These are phyloP conservation scores for Kluyveromyces wickerhamii DNA, from an alignment of 805 yeast genomes.

Conservation along the genomic window DNA sequence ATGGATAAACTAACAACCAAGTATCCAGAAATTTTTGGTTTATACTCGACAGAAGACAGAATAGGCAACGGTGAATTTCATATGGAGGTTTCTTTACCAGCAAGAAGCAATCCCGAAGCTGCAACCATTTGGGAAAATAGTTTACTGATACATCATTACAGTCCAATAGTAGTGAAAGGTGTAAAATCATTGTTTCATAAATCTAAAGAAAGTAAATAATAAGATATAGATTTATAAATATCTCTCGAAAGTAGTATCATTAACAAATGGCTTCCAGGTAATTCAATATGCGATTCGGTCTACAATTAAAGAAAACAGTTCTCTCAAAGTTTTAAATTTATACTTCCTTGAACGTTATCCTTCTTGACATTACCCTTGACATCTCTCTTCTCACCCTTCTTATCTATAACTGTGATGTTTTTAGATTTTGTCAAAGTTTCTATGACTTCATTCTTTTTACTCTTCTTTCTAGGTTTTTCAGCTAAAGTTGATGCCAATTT, in stretches of 20 bases:
- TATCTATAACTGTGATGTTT: conserved; percentile 71
- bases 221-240: too few species aligned
- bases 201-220: conserved; percentile 17
- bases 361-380: conserved; percentile 58
- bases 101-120: conserved; percentile 76
- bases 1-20: conserved; percentile 66
- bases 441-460: conserved; percentile 53
- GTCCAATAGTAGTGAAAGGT: conserved; percentile 73
- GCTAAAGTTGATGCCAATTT: conserved; percentile 35
- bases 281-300: conserved; percentile 2
- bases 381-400: conserved; percentile 67
- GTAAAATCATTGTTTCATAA: conserved; percentile 36
- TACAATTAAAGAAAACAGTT: background rate
- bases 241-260: too few species aligned
- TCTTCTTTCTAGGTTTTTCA: conserved; percentile 35
- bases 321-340: conserved; percentile 25
- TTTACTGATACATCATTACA: conserved; percentile 71
- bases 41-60: conserved; percentile 84
- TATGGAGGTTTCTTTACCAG: conserved; percentile 56
- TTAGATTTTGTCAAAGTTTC: conserved; percentile 65
- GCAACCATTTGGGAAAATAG: conserved; percentile 88
- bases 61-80: conserved; percentile 73
- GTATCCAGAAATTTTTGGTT: conserved; percentile 63
- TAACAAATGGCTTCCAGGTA: too few species aligned
- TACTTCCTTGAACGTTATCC: conserved; percentile 22